Evolutionary conservation across 495 filamentous ascomycete species (phyloP).

Genomic region (Thermothielavioides terrestris): DNA sequence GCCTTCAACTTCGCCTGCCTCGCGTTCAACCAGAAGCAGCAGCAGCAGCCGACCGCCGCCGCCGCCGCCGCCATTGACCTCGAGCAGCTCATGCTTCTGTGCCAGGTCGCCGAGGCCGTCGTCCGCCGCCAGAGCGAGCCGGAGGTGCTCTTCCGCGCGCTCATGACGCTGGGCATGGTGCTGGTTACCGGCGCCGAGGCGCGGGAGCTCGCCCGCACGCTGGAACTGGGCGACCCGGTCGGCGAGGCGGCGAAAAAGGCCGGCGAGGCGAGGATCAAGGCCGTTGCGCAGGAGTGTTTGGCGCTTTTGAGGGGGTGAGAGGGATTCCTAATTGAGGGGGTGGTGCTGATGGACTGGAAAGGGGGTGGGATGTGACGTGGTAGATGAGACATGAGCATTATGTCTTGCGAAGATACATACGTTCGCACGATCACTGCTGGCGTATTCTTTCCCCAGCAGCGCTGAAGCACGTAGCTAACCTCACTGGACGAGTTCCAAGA

Average conservation of each 20-base stretch:
- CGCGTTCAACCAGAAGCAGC: constrained; percentile 24
- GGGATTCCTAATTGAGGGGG: not conserved
- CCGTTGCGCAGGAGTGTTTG: constrained; percentile 51
- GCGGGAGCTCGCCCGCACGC: constrained; percentile 36
- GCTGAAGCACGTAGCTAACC: too few relatives aligned
- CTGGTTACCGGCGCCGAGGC: constrained; percentile 45
- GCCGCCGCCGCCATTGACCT: constrained; percentile 13
- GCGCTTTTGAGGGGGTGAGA: constrained; percentile 29
- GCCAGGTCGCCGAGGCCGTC: constrained; percentile 49
- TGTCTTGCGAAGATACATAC: too few relatives aligned
- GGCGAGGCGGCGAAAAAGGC: constrained; percentile 33
- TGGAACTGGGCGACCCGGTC: constrained; percentile 35
- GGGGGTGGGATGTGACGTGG: not conserved
- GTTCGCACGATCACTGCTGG: too few relatives aligned
- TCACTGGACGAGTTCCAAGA: too few relatives aligned
- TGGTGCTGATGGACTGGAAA: not conserved
- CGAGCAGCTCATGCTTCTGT: constrained; percentile 13
- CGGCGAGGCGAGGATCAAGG: constrained; percentile 49
- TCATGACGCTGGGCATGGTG: constrained; percentile 78
- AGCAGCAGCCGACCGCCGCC: too few relatives aligned
- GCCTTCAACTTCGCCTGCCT: constrained; percentile 79
- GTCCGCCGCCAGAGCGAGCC: constrained; percentile 58
- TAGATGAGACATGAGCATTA: not conserved
- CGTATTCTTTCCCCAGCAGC: too few relatives aligned
- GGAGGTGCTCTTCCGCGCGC: constrained; percentile 72